Evolutionary conservation across 140 eudicot species (phyloP), one percentile per base, ranked within the genome.

Genomic region (Senecio squalidus): DNA sequence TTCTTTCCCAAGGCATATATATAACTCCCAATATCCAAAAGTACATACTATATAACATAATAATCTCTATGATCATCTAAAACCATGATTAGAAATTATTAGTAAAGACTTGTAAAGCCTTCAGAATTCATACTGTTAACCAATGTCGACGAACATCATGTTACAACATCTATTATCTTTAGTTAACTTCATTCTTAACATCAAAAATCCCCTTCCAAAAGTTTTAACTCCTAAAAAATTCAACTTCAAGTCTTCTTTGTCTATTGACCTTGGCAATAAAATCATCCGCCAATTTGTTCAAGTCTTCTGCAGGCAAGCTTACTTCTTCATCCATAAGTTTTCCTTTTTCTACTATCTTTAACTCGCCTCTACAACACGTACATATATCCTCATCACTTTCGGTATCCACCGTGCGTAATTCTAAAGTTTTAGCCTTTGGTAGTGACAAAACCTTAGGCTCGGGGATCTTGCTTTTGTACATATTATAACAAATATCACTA

Each of bases 211-310:
- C 31, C 45, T 54, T 36, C 16, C 20, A 18, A 27, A 15, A 6
- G 0, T 9, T 45, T 58, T 60, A 31, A 44, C 66, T 31, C 44
- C 51, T 47, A 31, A 5, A 52, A 26, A 64, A 33, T 22, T 45
- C 63, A 39, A 66, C 75, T 79, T 82, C 83, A 61, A 82, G 73
- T 65, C 79, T 69, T 64, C 82, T 75, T 48, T 73, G 85, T 66
- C 69, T 78, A 48, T 82, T 78, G 17, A 82, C 72, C 47, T 72
- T 75, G 9, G 85, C 85, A 72, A 82, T 82, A 45, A 82, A 78
- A 71, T 79, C 82, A 55, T 82, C 90, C 21, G 85, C 90, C 83
- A 74, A 60, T 66, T 56, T 75, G 63, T 78, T 82, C 58, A 79
- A 72, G 59, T 78, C 82, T 64, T 75, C 82, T 1, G 60, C 70